Evolutionary conservation across 306 rosid genomes (phyloP).

Genomic region (Prunus mume): DNA sequence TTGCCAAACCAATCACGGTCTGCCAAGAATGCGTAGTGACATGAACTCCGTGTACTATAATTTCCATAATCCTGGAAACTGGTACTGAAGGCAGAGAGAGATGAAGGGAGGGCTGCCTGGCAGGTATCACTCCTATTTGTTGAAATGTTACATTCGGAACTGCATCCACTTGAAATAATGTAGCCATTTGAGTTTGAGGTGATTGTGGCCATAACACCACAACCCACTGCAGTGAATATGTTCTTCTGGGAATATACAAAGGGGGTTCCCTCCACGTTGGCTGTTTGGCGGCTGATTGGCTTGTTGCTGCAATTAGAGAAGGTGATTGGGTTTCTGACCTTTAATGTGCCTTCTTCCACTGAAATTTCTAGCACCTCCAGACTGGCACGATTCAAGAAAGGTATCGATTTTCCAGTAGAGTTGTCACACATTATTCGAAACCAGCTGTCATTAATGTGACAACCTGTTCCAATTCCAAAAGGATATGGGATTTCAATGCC

Average conservation of each 20-base stretch:
- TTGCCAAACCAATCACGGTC: neutral
- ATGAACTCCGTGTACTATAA: neutral
- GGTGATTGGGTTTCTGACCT: slow-evolving; percentile 22
- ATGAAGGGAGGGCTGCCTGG: neutral
- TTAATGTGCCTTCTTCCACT: neutral
- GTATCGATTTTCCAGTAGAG: neutral
- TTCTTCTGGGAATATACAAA: neutral
- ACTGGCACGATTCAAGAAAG: neutral
- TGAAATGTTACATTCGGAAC: accelerated
- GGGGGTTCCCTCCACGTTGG: slow-evolving; percentile 8
- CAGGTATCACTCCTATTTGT: neutral
- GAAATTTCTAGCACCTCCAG: neutral
- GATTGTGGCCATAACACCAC: neutral
- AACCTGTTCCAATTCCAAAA: slow-evolving; percentile 14
- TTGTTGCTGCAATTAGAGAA: neutral
- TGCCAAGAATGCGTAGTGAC: slow-evolving; percentile 5
- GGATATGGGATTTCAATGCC: slow-evolving; percentile 11
- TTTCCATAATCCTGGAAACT: neutral
- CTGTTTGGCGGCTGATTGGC: neutral
- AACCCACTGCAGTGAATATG: neutral
- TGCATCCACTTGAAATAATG: neutral
- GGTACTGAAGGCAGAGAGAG: neutral
- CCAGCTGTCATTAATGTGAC: neutral
- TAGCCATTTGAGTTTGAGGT: neutral
- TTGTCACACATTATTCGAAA: slow-evolving; percentile 4